Evolutionary conservation across 495 filamentous ascomycete species (phyloP), one percentile per base, ranked within the genome.

Genomic region (Lophiotrema nucula): DNA sequence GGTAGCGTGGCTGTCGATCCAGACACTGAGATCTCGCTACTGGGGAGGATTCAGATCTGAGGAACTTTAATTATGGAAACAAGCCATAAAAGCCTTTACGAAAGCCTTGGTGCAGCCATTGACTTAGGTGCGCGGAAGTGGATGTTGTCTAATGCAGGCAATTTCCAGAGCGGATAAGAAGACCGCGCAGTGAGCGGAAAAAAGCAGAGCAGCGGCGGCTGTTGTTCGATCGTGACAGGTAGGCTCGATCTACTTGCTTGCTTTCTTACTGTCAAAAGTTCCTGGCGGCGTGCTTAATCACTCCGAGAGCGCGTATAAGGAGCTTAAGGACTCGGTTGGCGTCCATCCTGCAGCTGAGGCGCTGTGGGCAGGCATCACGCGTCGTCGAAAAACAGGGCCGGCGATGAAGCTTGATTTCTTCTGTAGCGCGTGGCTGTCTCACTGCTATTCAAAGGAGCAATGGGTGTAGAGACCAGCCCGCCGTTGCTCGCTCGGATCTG

Each of bases 271-370:
- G 31, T 8, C 8, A 35, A 35, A 35, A 8, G 8, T 35, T n/a
- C 31, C 31, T 8, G 31, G 31, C 31, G 31, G 31, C 8, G 8
- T 35, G 31, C 18, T 43, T 21, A 6, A 11, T 43, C 10, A 21
- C 10, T 43, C 6, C 10, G 18, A 21, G 31, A 43, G 39, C 39
- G 39, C 42, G 37, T 44, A 24, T 27, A 15, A 18, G 47, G 41
- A 51, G 56, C 45, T 42, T 45, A 26, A 52, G 13, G 47, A 18
- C 47, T 59, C 47, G 56, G 56, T 44, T 59, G 56, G 56, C 56
- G 47, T 28, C 19, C 1, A 13, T 13, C 18, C 6, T 43, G 56
- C 35, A 59, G 56, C 56, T 59, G 56, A 59, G 56, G 55, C 55
- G 55, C 44, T 15, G 22, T 18, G 8, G 15, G 4, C 37, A 12